These are phyloP conservation scores for Clavispora phyllophila DNA, from an alignment of 805 yeast genomes.

Conservation along the genomic window DNA sequence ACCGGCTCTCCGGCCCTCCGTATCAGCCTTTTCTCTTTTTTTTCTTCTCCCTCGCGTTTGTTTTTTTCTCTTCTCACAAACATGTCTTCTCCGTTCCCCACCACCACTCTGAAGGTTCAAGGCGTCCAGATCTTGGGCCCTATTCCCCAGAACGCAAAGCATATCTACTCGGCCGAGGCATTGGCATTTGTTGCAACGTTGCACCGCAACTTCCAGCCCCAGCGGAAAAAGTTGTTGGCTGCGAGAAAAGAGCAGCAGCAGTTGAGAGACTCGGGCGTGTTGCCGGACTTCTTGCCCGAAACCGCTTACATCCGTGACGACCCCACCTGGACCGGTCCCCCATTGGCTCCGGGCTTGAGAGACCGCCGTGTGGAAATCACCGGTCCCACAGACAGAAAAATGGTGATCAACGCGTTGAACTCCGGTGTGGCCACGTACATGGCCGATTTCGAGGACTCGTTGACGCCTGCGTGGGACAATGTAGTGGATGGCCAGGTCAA, in stretches of 20 bases:
- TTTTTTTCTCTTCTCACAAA: background rate
- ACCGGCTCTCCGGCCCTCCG: background rate
- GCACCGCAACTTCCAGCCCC: constrained; percentile 66
- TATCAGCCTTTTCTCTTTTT: background rate
- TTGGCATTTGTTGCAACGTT: constrained; percentile 65
- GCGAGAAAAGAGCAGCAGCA: constrained; percentile 60
- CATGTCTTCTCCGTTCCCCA: constrained; percentile 40
- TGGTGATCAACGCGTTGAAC: constrained; percentile 79
- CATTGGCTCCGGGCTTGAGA: constrained; percentile 65
- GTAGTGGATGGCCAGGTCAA: constrained; percentile 79
- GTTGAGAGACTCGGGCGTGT: constrained; percentile 55
- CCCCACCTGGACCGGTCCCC: constrained; percentile 70
- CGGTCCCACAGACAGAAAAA: constrained; percentile 80
- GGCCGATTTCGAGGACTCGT: constrained; percentile 84
- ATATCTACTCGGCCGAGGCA: constrained; percentile 57
- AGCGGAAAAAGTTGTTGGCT: constrained; percentile 52
- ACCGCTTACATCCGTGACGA: constrained; percentile 68
- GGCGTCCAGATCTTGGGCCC: constrained; percentile 56
- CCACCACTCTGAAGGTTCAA: constrained; percentile 35
- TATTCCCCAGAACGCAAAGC: constrained; percentile 43
- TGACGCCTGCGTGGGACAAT: constrained; percentile 80
- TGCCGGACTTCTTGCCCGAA: constrained; percentile 62
- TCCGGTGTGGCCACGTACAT: constrained; percentile 76
- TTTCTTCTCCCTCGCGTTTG: background rate
- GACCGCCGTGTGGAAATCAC: constrained; percentile 80